A percentile compares a stretch with the other conserved stretches of the same genome.
These are phyloP conservation scores for Quercus gilva DNA, from an alignment of 306 rosid species.

Conservation along the genomic window DNA sequence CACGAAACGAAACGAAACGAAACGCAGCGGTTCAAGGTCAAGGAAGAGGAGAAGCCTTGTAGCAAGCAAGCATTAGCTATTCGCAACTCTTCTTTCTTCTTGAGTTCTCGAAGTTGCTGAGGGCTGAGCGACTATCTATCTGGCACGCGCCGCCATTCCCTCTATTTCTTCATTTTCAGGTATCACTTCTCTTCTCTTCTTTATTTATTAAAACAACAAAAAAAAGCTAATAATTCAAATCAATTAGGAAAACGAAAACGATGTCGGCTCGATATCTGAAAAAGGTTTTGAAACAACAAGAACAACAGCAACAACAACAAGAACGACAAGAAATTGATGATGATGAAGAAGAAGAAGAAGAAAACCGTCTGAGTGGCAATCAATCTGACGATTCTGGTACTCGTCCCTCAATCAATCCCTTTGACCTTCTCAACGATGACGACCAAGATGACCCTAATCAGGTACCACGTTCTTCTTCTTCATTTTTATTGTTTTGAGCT, in stretches of 20 bases:
- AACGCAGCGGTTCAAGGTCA: no score
- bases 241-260: neutral
- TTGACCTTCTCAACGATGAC: conserved; percentile 67
- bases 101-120: no score
- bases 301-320: conserved; percentile 16
- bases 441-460: conserved; percentile 45
- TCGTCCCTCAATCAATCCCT: conserved; percentile 66
- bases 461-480: conserved; percentile 34
- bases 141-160: no score
- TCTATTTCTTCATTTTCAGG: no score
- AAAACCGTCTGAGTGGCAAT: conserved; percentile 22
- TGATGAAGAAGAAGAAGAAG: conserved; percentile 35
- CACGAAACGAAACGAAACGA: no score
- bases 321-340: conserved; percentile 28
- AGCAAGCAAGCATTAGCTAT: no score
- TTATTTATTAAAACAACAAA: no score
- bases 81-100: no score
- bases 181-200: no score
- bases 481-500: neutral
- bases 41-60: no score
- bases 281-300: conserved; percentile 64
- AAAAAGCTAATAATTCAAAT: no score
- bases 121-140: no score
- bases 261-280: conserved; percentile 86
- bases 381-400: conserved; percentile 27